These are phyloP conservation scores for Juncus inflexus DNA, from an alignment of 176 grass and related monocot genomes.

Conservation along the genomic window DNA sequence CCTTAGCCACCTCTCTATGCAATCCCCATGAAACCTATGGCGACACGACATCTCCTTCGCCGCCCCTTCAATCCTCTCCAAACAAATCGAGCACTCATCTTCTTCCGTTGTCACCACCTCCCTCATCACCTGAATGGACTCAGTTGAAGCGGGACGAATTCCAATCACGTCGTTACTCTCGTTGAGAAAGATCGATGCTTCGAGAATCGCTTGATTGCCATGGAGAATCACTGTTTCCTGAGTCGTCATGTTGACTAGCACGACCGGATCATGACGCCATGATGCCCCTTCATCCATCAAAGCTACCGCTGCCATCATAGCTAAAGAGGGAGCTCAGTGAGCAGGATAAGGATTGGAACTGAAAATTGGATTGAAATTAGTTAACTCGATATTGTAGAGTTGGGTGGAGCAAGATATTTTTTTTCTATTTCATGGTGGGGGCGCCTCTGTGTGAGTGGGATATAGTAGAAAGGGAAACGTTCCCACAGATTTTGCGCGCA, in stretches of 20 bases:
- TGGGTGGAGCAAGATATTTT: slow-evolving; percentile 7
- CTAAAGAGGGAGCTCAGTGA: not conserved
- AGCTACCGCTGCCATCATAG: not conserved
- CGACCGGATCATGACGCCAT: not conserved
- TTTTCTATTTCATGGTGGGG: not conserved
- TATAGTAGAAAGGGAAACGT: too few relatives aligned
- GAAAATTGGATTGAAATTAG: not conserved
- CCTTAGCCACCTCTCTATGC: slow-evolving; percentile 65
- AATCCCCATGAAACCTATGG: slow-evolving; percentile 69
- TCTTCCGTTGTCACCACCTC: slow-evolving; percentile 31
- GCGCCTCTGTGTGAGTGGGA: too few relatives aligned
- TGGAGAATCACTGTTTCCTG: slow-evolving; percentile 23
- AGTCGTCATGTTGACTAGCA: slow-evolving; percentile 21
- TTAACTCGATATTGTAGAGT: not conserved
- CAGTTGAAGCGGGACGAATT: slow-evolving; percentile 52
- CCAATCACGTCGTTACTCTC: slow-evolving; percentile 7
- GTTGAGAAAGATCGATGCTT: not conserved
- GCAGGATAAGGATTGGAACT: not conserved
- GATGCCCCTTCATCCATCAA: slow-evolving; percentile 9
- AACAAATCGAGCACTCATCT: slow-evolving; percentile 53
- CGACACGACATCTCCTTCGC: slow-evolving; percentile 79
- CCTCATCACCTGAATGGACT: slow-evolving; percentile 55
- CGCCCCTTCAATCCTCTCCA: slow-evolving; percentile 36
- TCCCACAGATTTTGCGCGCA: too few relatives aligned
- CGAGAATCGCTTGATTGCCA: not conserved